Evolutionary conservation across 192 early-diverging fungal species (phyloP), one percentile per base, ranked within the genome.

Genomic region (Podila minutissima): DNA sequence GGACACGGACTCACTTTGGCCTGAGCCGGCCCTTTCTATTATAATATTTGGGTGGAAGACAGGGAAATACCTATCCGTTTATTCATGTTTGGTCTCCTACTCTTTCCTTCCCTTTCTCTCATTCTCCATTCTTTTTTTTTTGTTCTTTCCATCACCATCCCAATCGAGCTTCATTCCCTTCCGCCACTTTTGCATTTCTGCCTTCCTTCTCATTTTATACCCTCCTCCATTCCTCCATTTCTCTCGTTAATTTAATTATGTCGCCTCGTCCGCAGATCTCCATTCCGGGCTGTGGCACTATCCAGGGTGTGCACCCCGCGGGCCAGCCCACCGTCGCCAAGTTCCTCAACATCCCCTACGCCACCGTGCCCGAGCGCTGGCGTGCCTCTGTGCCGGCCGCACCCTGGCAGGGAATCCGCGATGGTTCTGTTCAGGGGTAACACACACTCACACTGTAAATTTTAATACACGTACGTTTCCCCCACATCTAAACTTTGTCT

Each of bases 1-100:
- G 11, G 77, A 91, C 95, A 20, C 86, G 86, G 63, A 82, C 85
- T 62, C 97, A 97, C 88, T 87, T 94, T 65, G 83, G 83, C 59
- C 83, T 90, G 37, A 93, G 92, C 74, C 41, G 69, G 15, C 24
- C 19, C 9, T 46, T 50, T 7, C 28, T 71, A n/a, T 50, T n/a
- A 28, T 71, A n/a, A 29, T n/a, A 28, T 33, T 59, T 15, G 12
- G n/a, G 26, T 33, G 32, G 24, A 28, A 69, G 28, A 71, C 9
- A 51, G 48, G 32, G 53, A 33, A 35, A 58, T 74, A 51, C 13
- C 12, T 62, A 8, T 19, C 50, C 57, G 41, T 48, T 35, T 24
- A 0, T 26, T 35, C 35, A 10, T 8, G 35, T 69, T 63, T 65
- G 31, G 31, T 55, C 20, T 20, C 48, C 49, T 2, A 33, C 33